These are phyloP conservation scores for Didymella sp. DNA, from an alignment of 2,329 filamentous ascomycete genomes.

Conservation along the genomic window DNA sequence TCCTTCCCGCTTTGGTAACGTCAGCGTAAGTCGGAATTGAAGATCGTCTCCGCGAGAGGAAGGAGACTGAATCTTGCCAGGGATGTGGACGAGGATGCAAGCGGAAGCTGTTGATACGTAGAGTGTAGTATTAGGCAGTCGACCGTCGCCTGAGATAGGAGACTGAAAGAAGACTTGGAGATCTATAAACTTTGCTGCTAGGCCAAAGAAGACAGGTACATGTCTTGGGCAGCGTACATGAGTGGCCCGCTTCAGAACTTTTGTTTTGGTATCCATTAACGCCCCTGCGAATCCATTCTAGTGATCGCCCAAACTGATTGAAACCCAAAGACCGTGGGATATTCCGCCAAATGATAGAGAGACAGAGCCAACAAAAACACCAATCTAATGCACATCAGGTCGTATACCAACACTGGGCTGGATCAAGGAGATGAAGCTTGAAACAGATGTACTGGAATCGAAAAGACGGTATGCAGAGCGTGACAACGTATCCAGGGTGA, in stretches of 20 bases:
- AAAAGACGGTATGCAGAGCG: constrained; percentile 27
- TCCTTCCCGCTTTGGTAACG: constrained; percentile 18
- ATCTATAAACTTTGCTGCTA: constrained; percentile 23
- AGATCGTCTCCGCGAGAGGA: constrained; percentile 15
- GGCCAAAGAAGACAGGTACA: constrained; percentile 8
- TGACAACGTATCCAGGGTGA: constrained; percentile 27
- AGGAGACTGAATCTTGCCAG: constrained; percentile 7
- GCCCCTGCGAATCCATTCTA: constrained; percentile 33
- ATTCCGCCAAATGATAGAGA: constrained; percentile 31
- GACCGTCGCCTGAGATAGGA: constrained; percentile 5
- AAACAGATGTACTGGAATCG: constrained; percentile 39
- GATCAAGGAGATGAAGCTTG: constrained; percentile 37
- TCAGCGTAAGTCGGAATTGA: constrained; percentile 16
- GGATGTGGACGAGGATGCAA: neutral
- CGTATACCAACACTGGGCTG: constrained; percentile 36
- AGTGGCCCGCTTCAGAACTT: constrained; percentile 30
- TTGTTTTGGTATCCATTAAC: constrained; percentile 34
- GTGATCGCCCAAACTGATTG: constrained; percentile 20
- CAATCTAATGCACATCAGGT: constrained; percentile 46
- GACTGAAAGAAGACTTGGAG: constrained; percentile 1
- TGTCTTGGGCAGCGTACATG: constrained; percentile 22
- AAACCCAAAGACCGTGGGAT: constrained; percentile 26
- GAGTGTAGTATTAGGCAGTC: constrained; percentile 29
- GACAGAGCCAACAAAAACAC: constrained; percentile 31
- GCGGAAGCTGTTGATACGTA: constrained; percentile 10